Evolutionary conservation across 2,329 filamentous ascomycete species (phyloP).

Genomic region (Aspergillus glaucus): DNA sequence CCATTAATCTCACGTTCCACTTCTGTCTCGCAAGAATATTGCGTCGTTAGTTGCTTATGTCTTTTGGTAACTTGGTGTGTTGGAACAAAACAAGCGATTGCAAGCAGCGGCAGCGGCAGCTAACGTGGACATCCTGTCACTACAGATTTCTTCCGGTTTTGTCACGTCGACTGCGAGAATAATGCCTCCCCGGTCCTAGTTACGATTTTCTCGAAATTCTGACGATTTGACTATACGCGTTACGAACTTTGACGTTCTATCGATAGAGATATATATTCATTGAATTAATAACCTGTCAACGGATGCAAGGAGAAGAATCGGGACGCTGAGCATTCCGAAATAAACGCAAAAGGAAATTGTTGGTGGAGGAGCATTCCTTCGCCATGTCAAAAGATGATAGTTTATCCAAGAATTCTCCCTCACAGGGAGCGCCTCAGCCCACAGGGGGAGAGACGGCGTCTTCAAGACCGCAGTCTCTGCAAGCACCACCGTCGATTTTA

Average conservation of each 20-base stretch:
- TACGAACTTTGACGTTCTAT: not conserved
- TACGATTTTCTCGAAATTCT: no score
- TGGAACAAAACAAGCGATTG: not conserved
- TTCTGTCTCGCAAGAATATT: not conserved
- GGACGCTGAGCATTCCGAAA: not conserved
- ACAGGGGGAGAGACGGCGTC: not conserved
- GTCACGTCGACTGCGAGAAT: not conserved
- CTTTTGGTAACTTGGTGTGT: not conserved
- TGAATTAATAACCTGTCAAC: not conserved
- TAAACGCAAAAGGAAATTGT: not conserved
- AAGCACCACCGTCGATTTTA: slow-evolving; percentile 3
- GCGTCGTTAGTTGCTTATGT: not conserved
- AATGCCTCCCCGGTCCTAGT: not conserved
- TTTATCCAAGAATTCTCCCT: not conserved
- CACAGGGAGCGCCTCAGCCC: not conserved
- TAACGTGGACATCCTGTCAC: not conserved
- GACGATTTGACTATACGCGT: no score
- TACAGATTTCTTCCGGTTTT: not conserved
- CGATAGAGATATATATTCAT: not conserved
- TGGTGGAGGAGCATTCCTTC: not conserved
- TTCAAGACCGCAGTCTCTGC: not conserved
- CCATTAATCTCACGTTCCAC: not conserved
- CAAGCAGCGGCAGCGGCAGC: not conserved
- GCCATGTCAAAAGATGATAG: not conserved
- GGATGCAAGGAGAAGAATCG: not conserved